phyloP scores from a whole-genome alignment of 345 rosid species.

The Gossypium raimondii region DNA sequence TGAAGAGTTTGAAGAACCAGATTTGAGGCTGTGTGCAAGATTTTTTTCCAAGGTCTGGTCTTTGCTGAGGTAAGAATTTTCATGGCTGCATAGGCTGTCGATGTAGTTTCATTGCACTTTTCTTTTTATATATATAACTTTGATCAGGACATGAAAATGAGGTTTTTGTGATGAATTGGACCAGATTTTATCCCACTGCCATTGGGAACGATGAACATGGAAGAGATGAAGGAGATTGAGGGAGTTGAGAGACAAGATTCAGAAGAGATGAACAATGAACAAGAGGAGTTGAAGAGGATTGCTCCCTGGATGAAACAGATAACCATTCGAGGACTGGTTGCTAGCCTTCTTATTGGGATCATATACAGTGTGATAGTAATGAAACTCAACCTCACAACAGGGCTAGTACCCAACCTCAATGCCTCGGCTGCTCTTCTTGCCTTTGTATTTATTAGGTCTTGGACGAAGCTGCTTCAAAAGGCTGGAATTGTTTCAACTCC shows the following conservation, averaged over 20 bases:
- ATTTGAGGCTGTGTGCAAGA: not conserved
- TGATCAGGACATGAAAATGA: not conserved
- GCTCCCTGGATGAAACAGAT: constrained; percentile 88
- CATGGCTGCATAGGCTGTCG: not conserved
- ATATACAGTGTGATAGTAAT: constrained; percentile 83
- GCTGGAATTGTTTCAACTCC: constrained; percentile 68
- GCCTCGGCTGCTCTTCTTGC: constrained; percentile 93
- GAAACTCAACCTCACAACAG: constrained; percentile 90
- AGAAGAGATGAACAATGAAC: constrained; percentile 37
- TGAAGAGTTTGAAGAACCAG: not conserved
- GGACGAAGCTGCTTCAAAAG: constrained; percentile 77
- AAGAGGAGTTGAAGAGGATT: constrained; percentile 41
- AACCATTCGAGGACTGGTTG: constrained; percentile 65
- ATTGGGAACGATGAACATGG: constrained; percentile 15
- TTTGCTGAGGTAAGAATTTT: constrained; percentile 1
- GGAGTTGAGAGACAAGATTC: constrained; percentile 24
- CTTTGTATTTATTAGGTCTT: constrained; percentile 60
- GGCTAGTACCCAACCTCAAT: constrained; percentile 89
- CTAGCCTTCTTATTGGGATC: constrained; percentile 64
- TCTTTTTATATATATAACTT: not conserved
- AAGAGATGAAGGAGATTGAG: constrained; percentile 31
- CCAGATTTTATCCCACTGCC: not conserved
- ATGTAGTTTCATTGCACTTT: not conserved
- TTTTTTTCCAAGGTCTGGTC: not conserved
- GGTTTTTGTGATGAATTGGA: not conserved